A percentile compares a stretch with the other conserved stretches of the same genome.
phyloP scores from a whole-genome alignment of 2,329 filamentous ascomycete genomes.

The Penicillium concentricum region DNA sequence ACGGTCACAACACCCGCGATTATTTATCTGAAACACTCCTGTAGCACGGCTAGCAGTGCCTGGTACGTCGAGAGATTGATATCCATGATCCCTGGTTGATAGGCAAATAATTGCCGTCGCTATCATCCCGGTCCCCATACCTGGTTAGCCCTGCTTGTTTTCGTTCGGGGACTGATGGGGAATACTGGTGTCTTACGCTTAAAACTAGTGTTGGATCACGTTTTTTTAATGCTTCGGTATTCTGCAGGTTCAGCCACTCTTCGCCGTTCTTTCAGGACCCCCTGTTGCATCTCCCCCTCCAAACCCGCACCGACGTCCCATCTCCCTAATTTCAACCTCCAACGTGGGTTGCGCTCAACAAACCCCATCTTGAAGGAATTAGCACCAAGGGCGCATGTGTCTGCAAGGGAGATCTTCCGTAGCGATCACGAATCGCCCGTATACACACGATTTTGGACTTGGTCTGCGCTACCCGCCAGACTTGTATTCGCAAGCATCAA shows the following conservation, averaged over 20 bases:
- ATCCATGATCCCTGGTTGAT: background rate
- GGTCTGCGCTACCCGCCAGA: background rate
- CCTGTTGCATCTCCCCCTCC: conserved; percentile 23
- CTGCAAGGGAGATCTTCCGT: background rate
- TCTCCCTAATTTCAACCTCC: background rate
- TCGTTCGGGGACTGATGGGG: conserved; percentile 1
- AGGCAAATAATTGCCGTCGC: background rate
- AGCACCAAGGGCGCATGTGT: background rate
- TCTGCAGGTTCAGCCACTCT: conserved; percentile 18
- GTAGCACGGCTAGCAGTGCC: conserved; percentile 7
- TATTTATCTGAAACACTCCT: conserved; percentile 21
- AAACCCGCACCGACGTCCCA: conserved; percentile 11
- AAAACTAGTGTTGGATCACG: conserved; percentile 9
- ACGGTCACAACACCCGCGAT: conserved; percentile 21
- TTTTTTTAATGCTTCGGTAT: conserved; percentile 17
- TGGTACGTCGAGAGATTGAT: conserved; percentile 11
- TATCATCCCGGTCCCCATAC: background rate
- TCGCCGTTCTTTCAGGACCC: conserved; percentile 18
- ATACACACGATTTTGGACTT: background rate
- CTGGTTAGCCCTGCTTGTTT: conserved; percentile 3
- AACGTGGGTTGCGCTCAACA: background rate
- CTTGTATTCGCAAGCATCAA: background rate
- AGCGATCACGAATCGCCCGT: conserved; percentile 2
- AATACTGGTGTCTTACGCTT: conserved; percentile 16
- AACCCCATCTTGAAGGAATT: background rate